These are phyloP conservation scores for Coniosporium tulheliwenetii DNA, from an alignment of 2,329 filamentous ascomycete genomes.

Conservation along the genomic window DNA sequence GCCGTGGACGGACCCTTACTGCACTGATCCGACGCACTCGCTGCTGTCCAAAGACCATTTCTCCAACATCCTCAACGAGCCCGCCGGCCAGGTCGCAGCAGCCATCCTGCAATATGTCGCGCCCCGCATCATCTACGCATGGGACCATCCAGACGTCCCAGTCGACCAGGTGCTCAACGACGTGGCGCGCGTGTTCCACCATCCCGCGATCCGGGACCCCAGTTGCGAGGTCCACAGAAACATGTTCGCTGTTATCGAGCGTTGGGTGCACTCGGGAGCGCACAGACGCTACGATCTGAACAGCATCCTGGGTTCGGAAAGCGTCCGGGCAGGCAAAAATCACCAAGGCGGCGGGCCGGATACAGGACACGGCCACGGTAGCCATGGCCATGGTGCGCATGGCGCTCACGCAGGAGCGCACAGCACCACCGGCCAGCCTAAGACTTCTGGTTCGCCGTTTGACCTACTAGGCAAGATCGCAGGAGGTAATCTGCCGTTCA, in stretches of 20 bases:
- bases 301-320: conserved; percentile 62
- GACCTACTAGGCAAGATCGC: background rate
- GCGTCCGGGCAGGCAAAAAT: conserved; percentile 71
- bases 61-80: conserved; percentile 32
- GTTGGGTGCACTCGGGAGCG: conserved; percentile 59
- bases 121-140: conserved; percentile 78
- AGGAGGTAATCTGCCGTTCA: background rate
- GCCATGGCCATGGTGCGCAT: conserved; percentile 2
- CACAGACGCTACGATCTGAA: conserved; percentile 55
- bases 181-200: conserved; percentile 72
- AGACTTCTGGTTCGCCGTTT: background rate
- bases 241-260: conserved; percentile 78
- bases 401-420: conserved; percentile 1
- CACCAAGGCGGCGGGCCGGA: conserved; percentile 31
- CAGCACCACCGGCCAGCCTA: background rate
- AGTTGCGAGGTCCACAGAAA: conserved; percentile 63
- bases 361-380: conserved; percentile 1
- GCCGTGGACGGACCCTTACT: conserved; percentile 30
- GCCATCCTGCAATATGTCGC: conserved; percentile 69
- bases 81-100: conserved; percentile 31
- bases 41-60: conserved; percentile 37
- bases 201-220: conserved; percentile 68
- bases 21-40: conserved; percentile 34
- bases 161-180: conserved; percentile 75
- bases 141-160: conserved; percentile 73